phyloP scores from a whole-genome alignment of 768 basidiomycete species.

The Candolleomyces aberdarensis region DNA sequence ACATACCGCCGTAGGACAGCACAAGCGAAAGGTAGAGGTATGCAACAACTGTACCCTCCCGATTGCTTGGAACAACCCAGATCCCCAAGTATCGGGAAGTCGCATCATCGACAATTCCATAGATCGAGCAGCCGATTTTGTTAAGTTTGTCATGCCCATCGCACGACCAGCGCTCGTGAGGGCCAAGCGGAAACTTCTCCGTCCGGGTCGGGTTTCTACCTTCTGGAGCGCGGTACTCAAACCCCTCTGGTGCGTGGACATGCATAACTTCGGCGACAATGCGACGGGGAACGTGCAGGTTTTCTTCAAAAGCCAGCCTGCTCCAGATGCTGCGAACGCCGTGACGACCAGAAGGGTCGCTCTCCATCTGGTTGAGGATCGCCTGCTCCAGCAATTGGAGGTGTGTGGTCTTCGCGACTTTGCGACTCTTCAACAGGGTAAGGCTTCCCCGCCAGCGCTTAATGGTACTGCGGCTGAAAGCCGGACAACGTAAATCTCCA shows the following conservation, averaged over 20 bases:
- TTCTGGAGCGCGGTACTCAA: background rate
- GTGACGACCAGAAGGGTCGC: background rate
- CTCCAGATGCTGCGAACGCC: background rate
- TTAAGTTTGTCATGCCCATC: slow-evolving; percentile 40
- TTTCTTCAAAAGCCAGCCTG: background rate
- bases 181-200: slow-evolving; percentile 24
- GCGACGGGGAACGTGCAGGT: background rate
- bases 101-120: slow-evolving; percentile 29
- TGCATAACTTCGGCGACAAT: background rate
- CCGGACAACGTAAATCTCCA: no score
- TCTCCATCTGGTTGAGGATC: background rate
- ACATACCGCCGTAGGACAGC: slow-evolving; percentile 23
- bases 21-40: slow-evolving; percentile 30
- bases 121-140: slow-evolving; percentile 36
- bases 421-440: background rate
- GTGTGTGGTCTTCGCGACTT: background rate
- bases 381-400: background rate
- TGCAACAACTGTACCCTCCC: slow-evolving; percentile 21
- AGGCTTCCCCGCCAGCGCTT: background rate
- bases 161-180: slow-evolving; percentile 31
- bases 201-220: background rate
- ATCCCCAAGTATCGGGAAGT: slow-evolving; percentile 26
- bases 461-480: no score
- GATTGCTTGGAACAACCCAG: slow-evolving; percentile 36
- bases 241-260: background rate